Evolutionary conservation across 176 grass and related monocot species (phyloP).

Genomic region (Oryza officinalis): DNA sequence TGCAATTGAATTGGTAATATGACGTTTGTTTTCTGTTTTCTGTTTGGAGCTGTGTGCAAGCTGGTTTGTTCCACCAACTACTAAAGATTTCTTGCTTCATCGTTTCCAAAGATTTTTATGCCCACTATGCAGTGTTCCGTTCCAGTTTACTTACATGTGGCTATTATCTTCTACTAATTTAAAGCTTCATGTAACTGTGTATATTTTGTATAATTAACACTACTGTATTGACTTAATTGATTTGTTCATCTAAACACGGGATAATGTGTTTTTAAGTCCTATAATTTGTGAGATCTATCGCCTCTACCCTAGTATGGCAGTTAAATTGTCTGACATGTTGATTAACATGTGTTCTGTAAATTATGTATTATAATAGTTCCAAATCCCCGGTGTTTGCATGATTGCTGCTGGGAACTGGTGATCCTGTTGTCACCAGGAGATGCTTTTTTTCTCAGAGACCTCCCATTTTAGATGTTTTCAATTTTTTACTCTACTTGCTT

Average conservation of each 20-base stretch:
- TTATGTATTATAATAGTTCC: not conserved
- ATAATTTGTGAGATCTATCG: not conserved
- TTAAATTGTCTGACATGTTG: conserved; percentile 16
- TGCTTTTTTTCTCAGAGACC: not conserved
- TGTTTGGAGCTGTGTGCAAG: not conserved
- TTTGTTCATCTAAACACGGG: conserved; percentile 16
- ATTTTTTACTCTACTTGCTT: conserved; percentile 4
- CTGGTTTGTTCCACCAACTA: not conserved
- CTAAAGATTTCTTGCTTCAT: not conserved
- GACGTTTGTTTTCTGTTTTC: conserved; percentile 32
- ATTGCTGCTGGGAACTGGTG: not conserved
- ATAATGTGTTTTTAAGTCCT: conserved; percentile 3
- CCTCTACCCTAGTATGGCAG: conserved; percentile 22
- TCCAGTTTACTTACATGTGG: conserved; percentile 6
- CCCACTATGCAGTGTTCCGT: not conserved
- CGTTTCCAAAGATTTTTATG: conserved; percentile 21
- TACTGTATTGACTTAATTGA: conserved; percentile 1
- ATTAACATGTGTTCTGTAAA: conserved; percentile 1
- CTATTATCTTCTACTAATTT: conserved; percentile 1
- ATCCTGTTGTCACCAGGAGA: not conserved
- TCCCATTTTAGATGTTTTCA: conserved; percentile 13
- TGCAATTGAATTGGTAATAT: conserved; percentile 84
- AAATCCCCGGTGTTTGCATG: not conserved
- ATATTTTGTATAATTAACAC: not conserved
- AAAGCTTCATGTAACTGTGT: not conserved